Evolutionary conservation across 768 basidiomycete genomes (phyloP), one percentile per base, ranked within the genome.

Genomic region (Goffeauzyma gilvescens): DNA sequence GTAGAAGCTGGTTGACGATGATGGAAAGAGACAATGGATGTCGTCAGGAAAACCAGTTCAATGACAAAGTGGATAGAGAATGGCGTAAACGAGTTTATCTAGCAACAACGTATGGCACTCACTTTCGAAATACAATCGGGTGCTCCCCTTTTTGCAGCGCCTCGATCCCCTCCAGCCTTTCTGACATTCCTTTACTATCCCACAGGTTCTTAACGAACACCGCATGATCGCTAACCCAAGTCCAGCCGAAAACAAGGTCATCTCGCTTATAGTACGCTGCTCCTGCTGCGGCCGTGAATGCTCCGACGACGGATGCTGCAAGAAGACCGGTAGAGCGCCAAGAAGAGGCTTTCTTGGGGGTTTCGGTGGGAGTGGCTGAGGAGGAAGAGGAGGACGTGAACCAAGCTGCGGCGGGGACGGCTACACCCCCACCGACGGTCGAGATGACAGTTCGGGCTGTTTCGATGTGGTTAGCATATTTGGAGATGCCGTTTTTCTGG

Each of bases 201-300:
- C 86, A 90, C 23, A 93, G 64, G 51, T 70, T 81, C 32, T 80
- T 75, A 7, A 89, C 77, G 60, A 79, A 95, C 55, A 78, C 80
- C 75, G 93, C 74, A 60, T 95, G 87, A 52, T 89, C 86, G 23
- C 71, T 75, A 2, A 76, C 77, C 76, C 78, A 86, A 9, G 68
- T 65, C 52, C 79, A 79, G 2, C 80, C 75, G 32, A 69, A 69
- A 5, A 71, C 71, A 23, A 93, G 64, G 21, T 84, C 81, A 10
- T 81, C 76, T 39, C 79, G 73, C 45, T 76, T 75, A 65, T 79
- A 79, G 55, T 84, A 89, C 5, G 81, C 83, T 2, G 80, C 74
- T 1, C 83, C 80, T 13, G 78, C 82, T 4, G 81, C 82, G 4
- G 81, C 83, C 7, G 82, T 80, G 5, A 32, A 21, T 0, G 83